Conservation (phyloP, 306 rosid genomes). For the Trifolium repens region DNA sequence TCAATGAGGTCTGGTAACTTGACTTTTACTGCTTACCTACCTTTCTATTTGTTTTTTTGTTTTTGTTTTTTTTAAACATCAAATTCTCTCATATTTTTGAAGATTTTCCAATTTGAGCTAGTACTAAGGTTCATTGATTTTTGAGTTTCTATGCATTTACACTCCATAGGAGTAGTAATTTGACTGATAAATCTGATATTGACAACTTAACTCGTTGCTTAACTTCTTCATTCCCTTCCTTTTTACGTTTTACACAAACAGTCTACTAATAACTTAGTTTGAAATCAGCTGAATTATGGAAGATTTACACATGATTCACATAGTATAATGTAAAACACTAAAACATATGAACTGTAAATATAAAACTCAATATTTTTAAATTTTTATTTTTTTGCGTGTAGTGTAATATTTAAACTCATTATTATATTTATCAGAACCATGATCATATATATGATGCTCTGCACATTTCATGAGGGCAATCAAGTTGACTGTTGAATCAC, state of each 20-base stretch:
- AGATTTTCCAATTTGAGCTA: slow-evolving; percentile 11
- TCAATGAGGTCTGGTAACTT: slow-evolving; percentile 30
- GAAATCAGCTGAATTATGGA: neutral
- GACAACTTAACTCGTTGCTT: slow-evolving; percentile 10
- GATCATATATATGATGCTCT: neutral
- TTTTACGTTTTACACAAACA: neutral
- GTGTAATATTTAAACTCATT: neutral
- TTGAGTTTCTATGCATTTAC: neutral
- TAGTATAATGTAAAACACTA: too few relatives aligned
- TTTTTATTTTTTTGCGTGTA: neutral
- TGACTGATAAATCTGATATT: slow-evolving; percentile 8
- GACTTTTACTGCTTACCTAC: slow-evolving; percentile 25
- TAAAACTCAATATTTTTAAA: too few relatives aligned
- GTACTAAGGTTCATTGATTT: neutral
- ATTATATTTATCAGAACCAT: neutral
- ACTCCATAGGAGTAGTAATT: neutral
- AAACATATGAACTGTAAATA: too few relatives aligned
- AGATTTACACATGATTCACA: neutral
- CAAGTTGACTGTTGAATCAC: slow-evolving; percentile 19
- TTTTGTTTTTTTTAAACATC: neutral
- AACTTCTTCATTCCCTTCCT: slow-evolving; percentile 24
- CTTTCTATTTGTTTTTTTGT: neutral
- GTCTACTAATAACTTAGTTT: neutral
- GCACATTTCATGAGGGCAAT: neutral
- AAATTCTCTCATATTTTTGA: neutral